phyloP scores from a whole-genome alignment of 352 stramenopile species.

The Globisporangium apiculatum region DNA sequence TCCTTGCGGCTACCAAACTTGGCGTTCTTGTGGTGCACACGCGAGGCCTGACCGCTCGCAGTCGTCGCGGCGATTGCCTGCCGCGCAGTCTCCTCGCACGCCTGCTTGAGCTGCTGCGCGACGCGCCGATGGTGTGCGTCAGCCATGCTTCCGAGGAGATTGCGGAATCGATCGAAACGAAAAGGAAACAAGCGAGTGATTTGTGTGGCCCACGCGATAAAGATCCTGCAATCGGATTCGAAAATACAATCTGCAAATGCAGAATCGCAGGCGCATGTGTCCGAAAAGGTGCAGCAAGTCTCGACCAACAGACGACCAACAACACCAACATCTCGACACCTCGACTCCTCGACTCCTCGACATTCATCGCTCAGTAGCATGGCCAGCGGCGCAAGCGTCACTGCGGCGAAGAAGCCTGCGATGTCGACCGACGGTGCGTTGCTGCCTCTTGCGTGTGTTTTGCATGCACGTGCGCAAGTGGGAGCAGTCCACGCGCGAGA shows the following conservation, averaged over 20 bases:
- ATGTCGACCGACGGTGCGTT: constrained; percentile 1
- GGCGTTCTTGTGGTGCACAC: constrained; percentile 80
- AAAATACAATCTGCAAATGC: neutral
- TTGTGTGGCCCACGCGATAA: neutral
- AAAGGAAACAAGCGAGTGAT: too few species aligned
- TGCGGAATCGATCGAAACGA: too few species aligned
- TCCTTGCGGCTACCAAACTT: constrained; percentile 80
- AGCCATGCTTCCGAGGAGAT: constrained; percentile 24
- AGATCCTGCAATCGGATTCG: neutral
- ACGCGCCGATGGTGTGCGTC: constrained; percentile 62
- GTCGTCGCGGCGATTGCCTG: constrained; percentile 74
- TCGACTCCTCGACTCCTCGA: neutral
- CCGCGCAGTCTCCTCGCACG: constrained; percentile 75
- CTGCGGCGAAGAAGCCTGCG: constrained; percentile 1
- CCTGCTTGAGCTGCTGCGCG: constrained; percentile 64
- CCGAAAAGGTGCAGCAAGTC: constrained; percentile 2
- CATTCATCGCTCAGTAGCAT: neutral
- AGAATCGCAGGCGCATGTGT: neutral
- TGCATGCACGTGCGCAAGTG: neutral
- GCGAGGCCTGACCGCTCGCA: constrained; percentile 55
- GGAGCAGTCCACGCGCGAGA: too few species aligned
- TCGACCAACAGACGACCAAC: neutral
- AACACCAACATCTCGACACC: neutral
- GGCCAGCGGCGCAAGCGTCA: neutral
- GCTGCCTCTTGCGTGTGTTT: constrained; percentile 3